Percentiles rank a stretch among this genome's conserved stretches.
Conservation (phyloP, 257 asterid genomes). For the Jasminum sambac region DNA sequence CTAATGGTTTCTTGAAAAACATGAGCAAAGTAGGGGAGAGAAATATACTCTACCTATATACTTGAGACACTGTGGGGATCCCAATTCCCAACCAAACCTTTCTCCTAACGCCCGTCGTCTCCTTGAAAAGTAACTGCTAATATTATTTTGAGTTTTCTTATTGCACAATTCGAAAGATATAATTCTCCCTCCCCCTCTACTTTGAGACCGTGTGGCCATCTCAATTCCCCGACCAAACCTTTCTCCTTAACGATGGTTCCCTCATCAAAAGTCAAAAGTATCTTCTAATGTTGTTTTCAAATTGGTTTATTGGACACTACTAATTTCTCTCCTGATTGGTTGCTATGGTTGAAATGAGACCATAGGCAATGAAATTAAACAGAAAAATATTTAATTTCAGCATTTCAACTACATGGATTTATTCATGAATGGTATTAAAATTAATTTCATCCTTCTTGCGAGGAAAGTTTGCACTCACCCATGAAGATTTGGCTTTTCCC, state of each 20-base stretch:
- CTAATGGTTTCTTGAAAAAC: neutral
- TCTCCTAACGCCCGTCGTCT: neutral
- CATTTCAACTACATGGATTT: neutral
- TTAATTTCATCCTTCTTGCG: neutral
- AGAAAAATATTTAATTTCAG: neutral
- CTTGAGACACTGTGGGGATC: neutral
- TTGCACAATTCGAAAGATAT: neutral
- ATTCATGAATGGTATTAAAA: neutral
- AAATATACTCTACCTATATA: neutral
- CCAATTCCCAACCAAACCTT: neutral
- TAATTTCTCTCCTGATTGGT: neutral
- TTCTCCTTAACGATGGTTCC: too few relatives aligned
- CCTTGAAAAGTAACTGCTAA: neutral
- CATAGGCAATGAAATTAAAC: neutral
- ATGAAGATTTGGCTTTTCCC: conserved; percentile 24
- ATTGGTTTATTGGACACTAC: neutral
- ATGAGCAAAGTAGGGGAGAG: neutral
- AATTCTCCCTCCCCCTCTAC: neutral
- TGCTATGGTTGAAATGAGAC: neutral
- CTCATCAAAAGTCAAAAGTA: too few relatives aligned
- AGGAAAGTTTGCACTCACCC: conserved; percentile 6
- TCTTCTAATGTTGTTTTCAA: neutral
- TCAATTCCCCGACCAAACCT: too few relatives aligned
- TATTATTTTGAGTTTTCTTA: neutral
- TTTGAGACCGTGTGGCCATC: too few relatives aligned